A percentile compares a stretch with the other conserved stretches of the same genome.
Evolutionary conservation across 1,139 yeast species (phyloP).

Genomic region (Taphrina betulina): DNA sequence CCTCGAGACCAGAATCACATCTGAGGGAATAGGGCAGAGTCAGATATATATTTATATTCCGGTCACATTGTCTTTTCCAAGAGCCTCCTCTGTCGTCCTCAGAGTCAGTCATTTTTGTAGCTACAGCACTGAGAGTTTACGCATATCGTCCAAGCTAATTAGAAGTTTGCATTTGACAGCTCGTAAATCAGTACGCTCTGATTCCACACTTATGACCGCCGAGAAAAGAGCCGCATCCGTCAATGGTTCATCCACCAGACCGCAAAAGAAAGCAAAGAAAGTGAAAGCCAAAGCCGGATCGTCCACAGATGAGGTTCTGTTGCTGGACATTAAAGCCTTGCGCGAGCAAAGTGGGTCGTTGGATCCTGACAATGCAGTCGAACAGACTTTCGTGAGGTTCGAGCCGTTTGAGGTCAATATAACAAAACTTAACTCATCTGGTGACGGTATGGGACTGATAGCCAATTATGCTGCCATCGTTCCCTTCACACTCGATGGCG

Average conservation of each 20-base stretch:
- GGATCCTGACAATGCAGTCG: conserved; percentile 51
- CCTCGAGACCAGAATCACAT: too few relatives aligned
- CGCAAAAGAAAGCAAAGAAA: conserved; percentile 11
- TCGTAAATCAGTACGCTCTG: too few relatives aligned
- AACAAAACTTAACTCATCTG: conserved; percentile 55
- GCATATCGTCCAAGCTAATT: too few relatives aligned
- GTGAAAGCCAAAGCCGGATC: conserved; percentile 39
- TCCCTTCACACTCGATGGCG: conserved; percentile 90
- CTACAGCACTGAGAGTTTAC: too few relatives aligned
- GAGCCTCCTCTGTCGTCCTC: too few relatives aligned
- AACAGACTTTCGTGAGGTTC: conserved; percentile 43
- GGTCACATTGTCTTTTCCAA: too few relatives aligned
- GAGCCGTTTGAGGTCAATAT: conserved; percentile 59
- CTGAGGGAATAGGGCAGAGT: too few relatives aligned
- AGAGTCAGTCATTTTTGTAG: too few relatives aligned
- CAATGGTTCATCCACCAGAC: conserved; percentile 12
- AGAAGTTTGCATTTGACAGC: too few relatives aligned
- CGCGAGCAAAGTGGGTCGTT: conserved; percentile 50
- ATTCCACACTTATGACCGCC: background rate
- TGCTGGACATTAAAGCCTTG: conserved; percentile 67
- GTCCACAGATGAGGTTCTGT: conserved; percentile 70
- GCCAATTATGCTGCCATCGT: conserved; percentile 53
- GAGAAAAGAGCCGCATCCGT: conserved; percentile 2
- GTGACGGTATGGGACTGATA: conserved; percentile 46
- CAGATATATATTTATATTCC: too few relatives aligned